A percentile compares a stretch with the other conserved stretches of the same genome.
Evolutionary conservation across 305 asterid species (phyloP).

Genomic region (Fraxinus sp.): DNA sequence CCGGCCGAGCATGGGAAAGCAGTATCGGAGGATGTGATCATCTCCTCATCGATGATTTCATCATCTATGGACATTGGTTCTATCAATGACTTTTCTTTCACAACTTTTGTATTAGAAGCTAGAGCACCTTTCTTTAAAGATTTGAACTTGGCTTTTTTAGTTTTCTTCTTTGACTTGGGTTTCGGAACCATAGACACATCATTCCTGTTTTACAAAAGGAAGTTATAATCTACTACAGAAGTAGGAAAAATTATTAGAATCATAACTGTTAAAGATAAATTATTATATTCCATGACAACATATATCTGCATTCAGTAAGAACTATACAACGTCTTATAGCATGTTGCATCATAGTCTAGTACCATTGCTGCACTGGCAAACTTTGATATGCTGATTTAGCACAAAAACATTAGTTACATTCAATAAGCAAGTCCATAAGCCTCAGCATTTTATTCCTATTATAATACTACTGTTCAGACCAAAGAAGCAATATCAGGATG

Average conservation of each 20-base stretch:
- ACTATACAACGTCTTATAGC: neutral
- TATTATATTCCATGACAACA: neutral
- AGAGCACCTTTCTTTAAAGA: conserved; percentile 87
- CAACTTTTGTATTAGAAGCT: conserved; percentile 48
- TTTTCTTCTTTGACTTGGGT: conserved; percentile 80
- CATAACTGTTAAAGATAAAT: neutral
- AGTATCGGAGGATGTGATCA: conserved; percentile 54
- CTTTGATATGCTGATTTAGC: neutral
- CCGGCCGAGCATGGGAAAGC: conserved; percentile 56
- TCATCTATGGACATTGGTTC: conserved; percentile 70
- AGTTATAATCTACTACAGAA: conserved; percentile 12
- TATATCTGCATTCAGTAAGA: neutral
- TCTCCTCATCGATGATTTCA: conserved; percentile 57
- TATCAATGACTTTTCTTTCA: conserved; percentile 59
- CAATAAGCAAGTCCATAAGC: neutral
- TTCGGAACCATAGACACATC: conserved; percentile 41
- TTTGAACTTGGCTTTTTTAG: conserved; percentile 86
- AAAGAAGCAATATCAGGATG: neutral
- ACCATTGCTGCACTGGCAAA: neutral
- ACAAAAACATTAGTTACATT: conserved; percentile 1
- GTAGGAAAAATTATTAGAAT: conserved; percentile 14
- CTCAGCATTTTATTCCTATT: conserved; percentile 1
- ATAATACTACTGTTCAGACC: neutral
- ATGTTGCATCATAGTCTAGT: conserved; percentile 8
- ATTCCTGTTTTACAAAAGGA: conserved; percentile 54